Evolutionary conservation across 2,329 filamentous ascomycete genomes (phyloP), one percentile per base, ranked within the genome.

Genomic region (Talaromyces islandicus): DNA sequence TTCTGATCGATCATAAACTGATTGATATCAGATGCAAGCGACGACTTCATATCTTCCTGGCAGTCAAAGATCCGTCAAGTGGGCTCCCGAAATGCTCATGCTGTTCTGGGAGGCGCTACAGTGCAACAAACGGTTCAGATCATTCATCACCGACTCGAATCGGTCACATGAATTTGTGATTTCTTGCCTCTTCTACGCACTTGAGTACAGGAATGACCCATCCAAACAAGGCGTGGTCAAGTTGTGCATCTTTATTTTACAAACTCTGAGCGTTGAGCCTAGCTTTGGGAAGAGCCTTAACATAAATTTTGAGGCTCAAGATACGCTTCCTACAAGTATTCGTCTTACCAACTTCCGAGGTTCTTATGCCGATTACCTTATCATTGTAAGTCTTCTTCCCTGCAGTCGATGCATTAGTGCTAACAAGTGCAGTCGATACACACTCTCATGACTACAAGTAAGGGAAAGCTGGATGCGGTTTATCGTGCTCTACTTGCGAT

Each of bases 51-150:
- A 96, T 72, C 85, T 97, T 1, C 92, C 93, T 0, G 91, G 92
- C 4, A 88, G 88, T 43, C 91, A 95, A 68, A 85, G 88, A 54
- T 85, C 89, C 0, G 80, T 91, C 57, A 91, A 90, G 70, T 96
- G 93, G 82, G 91, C 92, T 0, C 92, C 94, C 1, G 94, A 99
- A 75, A 95, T 95, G 79, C 87, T 97, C 59, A 94, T 97, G 84
- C 82, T 99, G 2, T 97, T 97, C 71, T 99, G 94, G 94, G 94
- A 99, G 78, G 86, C 91, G 41, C 86, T 94, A 4, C 94, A 99
- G 75, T 97, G 93, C 82, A 99, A 99, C 77, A 97, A 96, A 77
- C 85, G 93, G 61, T 99, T 99, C 77, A 85, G 94, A 32, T 91
- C 92, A 1, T 99, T 97, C 75, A 94, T 99, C 69, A 93, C 97